Percentiles rank a stretch among this genome's conserved stretches.
Conservation (phyloP, 768 basidiomycete genomes). For the Leccinum longicurvipes region DNA sequence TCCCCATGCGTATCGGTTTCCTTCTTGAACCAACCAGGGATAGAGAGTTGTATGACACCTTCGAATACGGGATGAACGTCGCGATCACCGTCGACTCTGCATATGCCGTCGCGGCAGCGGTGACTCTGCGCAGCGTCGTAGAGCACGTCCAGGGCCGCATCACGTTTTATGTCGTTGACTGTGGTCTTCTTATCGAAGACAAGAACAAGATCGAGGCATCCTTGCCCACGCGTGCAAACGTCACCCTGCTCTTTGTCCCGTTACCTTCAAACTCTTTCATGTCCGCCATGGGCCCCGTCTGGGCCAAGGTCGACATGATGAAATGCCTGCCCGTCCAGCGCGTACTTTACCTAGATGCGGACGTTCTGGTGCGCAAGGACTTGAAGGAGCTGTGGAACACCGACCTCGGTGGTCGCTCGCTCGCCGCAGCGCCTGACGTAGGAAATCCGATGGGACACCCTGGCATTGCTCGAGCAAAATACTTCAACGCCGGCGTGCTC, state of each 20-base stretch:
- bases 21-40: conserved; percentile 11
- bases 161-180: conserved; percentile 50
- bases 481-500: conserved; percentile 58
- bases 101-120: conserved; percentile 48
- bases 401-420: conserved; percentile 38
- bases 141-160: conserved; percentile 37
- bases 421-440: conserved; percentile 48
- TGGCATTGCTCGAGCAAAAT: conserved; percentile 30
- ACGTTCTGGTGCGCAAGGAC: conserved; percentile 43
- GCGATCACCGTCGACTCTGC: conserved; percentile 41
- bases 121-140: conserved; percentile 42
- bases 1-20: conserved; percentile 54
- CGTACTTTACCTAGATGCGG: conserved; percentile 52
- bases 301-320: conserved; percentile 53
- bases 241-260: conserved; percentile 43
- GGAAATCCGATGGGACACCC: conserved; percentile 49
- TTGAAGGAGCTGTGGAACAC: conserved; percentile 43
- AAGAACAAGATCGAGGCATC: conserved; percentile 32
- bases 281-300: conserved; percentile 31
- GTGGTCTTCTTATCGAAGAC: conserved; percentile 38
- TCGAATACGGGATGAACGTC: conserved; percentile 49
- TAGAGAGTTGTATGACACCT: conserved; percentile 13
- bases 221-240: conserved; percentile 23
- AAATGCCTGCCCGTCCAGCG: conserved; percentile 46
- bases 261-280: conserved; percentile 33